Conservation (phyloP, 2,329 filamentous ascomycete species). For the Exophiala sp. region DNA sequence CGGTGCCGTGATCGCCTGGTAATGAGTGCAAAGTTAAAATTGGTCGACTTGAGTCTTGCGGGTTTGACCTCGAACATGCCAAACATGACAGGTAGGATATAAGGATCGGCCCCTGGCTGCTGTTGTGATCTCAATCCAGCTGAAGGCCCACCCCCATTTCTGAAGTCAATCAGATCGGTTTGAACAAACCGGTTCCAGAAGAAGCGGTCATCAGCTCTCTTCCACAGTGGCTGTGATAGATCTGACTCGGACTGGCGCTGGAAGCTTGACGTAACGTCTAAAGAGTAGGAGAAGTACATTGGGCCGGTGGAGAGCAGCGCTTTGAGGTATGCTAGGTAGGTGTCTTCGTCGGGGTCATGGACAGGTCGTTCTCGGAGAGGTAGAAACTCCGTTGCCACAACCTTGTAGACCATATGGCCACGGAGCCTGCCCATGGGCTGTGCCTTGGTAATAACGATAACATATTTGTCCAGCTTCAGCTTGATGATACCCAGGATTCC, state of each 20-base stretch:
- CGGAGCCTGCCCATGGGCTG: slow-evolving; percentile 84
- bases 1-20: slow-evolving; percentile 82
- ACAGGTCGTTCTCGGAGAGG: slow-evolving; percentile 84
- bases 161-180: slow-evolving; percentile 84
- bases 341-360: slow-evolving; percentile 89
- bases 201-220: slow-evolving; percentile 89
- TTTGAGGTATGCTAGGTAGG: slow-evolving; percentile 76
- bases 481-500: slow-evolving; percentile 93
- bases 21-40: slow-evolving; percentile 79
- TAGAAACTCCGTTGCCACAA: slow-evolving; percentile 84
- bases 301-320: slow-evolving; percentile 73
- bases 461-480: slow-evolving; percentile 91
- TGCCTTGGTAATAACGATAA: slow-evolving; percentile 92
- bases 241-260: slow-evolving; percentile 82
- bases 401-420: slow-evolving; percentile 93
- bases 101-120: slow-evolving; percentile 77
- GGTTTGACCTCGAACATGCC: slow-evolving; percentile 89
- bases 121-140: slow-evolving; percentile 45
- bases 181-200: slow-evolving; percentile 97
- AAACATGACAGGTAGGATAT: slow-evolving; percentile 90
- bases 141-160: slow-evolving; percentile 51
- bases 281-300: slow-evolving; percentile 97
- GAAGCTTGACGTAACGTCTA: slow-evolving; percentile 94
- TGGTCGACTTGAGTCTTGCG: slow-evolving; percentile 76
- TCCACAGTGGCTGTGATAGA: slow-evolving; percentile 70